phyloP scores from a whole-genome alignment of 1,284 basidiomycete species.

The Tremellales sp. region DNA sequence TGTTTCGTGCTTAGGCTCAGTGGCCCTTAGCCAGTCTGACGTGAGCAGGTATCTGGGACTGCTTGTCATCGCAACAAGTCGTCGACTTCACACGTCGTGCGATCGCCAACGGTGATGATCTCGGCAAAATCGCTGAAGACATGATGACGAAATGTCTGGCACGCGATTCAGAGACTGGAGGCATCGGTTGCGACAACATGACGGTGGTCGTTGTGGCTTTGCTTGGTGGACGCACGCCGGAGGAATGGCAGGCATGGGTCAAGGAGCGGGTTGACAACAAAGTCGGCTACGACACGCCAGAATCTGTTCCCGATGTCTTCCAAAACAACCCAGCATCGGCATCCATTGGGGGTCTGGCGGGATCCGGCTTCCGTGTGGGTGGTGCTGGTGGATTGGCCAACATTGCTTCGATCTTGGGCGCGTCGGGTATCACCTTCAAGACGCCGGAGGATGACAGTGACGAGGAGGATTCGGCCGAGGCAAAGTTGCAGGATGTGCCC shows the following conservation, averaged over 20 bases:
- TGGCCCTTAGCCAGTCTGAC: not conserved
- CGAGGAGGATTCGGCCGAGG: slow-evolving; percentile 30
- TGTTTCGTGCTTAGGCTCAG: slow-evolving; percentile 25
- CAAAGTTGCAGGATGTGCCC: slow-evolving; percentile 6
- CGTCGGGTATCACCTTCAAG: slow-evolving; percentile 39
- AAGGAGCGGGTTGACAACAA: slow-evolving; percentile 73
- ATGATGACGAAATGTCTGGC: slow-evolving; percentile 93
- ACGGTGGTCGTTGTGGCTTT: slow-evolving; percentile 88
- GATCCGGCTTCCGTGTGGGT: slow-evolving; percentile 37
- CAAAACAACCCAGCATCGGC: slow-evolving; percentile 19
- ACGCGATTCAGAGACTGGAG: slow-evolving; percentile 86
- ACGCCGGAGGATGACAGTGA: slow-evolving; percentile 39
- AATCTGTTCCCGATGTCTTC: slow-evolving; percentile 48
- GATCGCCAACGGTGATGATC: slow-evolving; percentile 73
- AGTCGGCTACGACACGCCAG: slow-evolving; percentile 56
- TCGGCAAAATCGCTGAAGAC: slow-evolving; percentile 78
- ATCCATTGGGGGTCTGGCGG: slow-evolving; percentile 16
- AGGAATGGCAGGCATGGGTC: slow-evolving; percentile 93
- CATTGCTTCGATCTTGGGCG: slow-evolving; percentile 45
- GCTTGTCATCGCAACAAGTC: slow-evolving; percentile 86
- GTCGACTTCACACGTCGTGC: slow-evolving; percentile 83
- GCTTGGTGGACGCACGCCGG: slow-evolving; percentile 76
- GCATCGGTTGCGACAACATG: slow-evolving; percentile 99
- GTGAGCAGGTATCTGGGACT: slow-evolving; percentile 91
- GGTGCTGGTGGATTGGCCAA: slow-evolving; percentile 43